Conservation (phyloP, 345 rosid species). For the Gossypium sturtianum region DNA sequence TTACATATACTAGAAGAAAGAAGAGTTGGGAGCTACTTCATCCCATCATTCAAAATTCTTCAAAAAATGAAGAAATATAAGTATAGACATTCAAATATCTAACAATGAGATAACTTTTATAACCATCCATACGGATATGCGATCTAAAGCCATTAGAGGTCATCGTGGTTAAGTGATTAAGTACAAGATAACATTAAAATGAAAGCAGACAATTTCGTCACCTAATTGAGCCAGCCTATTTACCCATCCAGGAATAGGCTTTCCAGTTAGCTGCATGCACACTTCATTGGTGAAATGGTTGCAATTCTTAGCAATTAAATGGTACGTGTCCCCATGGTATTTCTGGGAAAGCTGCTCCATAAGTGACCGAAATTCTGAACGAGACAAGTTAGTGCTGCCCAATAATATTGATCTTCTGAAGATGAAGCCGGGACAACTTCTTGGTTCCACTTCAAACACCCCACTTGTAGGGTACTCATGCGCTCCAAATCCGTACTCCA, state of each 20-base stretch:
- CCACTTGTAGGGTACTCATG: conserved; percentile 84
- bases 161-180: neutral
- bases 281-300: conserved; percentile 91
- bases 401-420: conserved; percentile 71
- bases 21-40: neutral
- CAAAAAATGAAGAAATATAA: neutral
- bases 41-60: neutral
- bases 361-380: conserved; percentile 64
- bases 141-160: neutral
- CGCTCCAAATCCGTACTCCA: conserved; percentile 91
- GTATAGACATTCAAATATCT: neutral
- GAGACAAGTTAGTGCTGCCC: conserved; percentile 68
- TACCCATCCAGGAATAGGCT: conserved; percentile 92
- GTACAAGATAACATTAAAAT: neutral
- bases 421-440: conserved; percentile 83
- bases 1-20: neutral
- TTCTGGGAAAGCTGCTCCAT: conserved; percentile 72
- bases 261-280: conserved; percentile 62
- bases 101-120: neutral
- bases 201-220: conserved; percentile 24
- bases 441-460: conserved; percentile 92
- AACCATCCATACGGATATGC: conserved; percentile 1
- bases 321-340: conserved; percentile 83
- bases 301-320: conserved; percentile 97
- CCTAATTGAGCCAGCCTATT: conserved; percentile 86